Evolutionary conservation across 805 yeast genomes (phyloP).

Genomic region (Kluyveromyces lactis): DNA sequence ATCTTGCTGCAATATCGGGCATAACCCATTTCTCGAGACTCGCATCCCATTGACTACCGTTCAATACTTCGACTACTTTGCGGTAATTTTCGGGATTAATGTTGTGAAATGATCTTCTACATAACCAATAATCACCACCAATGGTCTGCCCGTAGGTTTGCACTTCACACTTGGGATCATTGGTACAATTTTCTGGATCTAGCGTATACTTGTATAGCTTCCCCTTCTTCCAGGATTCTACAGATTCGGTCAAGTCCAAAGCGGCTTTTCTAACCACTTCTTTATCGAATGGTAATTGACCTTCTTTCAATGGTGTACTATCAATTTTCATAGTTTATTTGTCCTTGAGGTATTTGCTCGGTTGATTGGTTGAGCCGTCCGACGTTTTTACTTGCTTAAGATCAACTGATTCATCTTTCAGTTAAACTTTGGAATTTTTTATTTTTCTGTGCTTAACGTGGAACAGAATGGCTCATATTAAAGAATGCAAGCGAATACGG

Average conservation of each 20-base stretch:
- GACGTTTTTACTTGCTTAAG: too few species aligned
- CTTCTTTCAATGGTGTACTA: constrained; percentile 8
- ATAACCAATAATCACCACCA: constrained; percentile 29
- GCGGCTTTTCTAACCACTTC: constrained; percentile 15
- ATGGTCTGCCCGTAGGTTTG: constrained; percentile 26
- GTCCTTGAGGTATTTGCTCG: too few species aligned
- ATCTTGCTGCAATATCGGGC: constrained; percentile 24
- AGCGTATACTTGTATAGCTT: constrained; percentile 24
- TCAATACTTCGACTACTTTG: constrained; percentile 20
- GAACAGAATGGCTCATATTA: too few species aligned
- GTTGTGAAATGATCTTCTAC: constrained; percentile 24
- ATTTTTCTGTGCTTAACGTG: too few species aligned
- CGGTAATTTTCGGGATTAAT: constrained; percentile 14
- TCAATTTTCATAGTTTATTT: constrained; percentile 3
- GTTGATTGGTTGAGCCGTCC: too few species aligned
- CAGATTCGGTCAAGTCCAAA: constrained; percentile 17
- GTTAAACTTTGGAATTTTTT: too few species aligned
- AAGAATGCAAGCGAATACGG: too few species aligned
- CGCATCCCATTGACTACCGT: constrained; percentile 20
- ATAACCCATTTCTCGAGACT: constrained; percentile 14
- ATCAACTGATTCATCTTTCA: too few species aligned
- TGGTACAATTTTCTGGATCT: constrained; percentile 6
- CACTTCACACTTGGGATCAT: constrained; percentile 23
- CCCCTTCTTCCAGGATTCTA: constrained; percentile 26
- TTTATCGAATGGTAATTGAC: constrained; percentile 10